Base-by-base conservation (phyloP, 768 basidiomycete genomes). In the Daedaleopsis sinensis region DNA sequence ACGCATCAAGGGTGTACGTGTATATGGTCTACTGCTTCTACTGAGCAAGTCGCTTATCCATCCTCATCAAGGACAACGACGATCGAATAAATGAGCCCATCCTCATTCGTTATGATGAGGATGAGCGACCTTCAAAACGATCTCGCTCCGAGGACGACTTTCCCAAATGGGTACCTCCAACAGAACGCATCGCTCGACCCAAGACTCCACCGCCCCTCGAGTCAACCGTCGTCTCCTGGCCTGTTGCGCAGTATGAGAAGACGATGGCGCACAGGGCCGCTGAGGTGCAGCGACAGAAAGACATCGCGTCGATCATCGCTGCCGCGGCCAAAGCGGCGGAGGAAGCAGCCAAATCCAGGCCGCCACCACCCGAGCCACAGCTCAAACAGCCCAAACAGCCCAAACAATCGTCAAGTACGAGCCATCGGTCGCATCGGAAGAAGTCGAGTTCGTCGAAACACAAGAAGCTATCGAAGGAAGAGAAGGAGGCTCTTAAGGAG, bases 401-500 rank as follows among this genome's bases (percentile, higher is more conserved):
- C 13, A 23, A 12, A 27, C 54, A 58, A 73, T 32, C 27, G 27
- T 32, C 27, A 32, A 32, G 27, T 32, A 32, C 27, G 27, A 32
- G 27, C 27, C 27, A 32, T 32, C 39, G 39, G 11, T 61, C 46
- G 48, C 56, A 53, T 18, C 57, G 36, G 63, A 70, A 71, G 70
- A 66, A 39, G 43, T 52, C 44, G 10, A 49, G 46, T 0, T 55
- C 54, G 7, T 59, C 68, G 27, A 78, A 68, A 23, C 60, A 66
- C 24, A 78, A 72, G 68, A 87, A 84, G 68, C 64, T 75, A 59
- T 76, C 81, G 43, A 72, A 80, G 49, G 84, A 88, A 65, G 84
- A 88, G 67, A 87, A 81, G 71, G 86, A 89, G 70, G 82, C 78
- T 5, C 79, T 80, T 52, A 90, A 89, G 79, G 94, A 97, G 77